Conservation (phyloP, 306 rosid species). For the Glycine soja region DNA sequence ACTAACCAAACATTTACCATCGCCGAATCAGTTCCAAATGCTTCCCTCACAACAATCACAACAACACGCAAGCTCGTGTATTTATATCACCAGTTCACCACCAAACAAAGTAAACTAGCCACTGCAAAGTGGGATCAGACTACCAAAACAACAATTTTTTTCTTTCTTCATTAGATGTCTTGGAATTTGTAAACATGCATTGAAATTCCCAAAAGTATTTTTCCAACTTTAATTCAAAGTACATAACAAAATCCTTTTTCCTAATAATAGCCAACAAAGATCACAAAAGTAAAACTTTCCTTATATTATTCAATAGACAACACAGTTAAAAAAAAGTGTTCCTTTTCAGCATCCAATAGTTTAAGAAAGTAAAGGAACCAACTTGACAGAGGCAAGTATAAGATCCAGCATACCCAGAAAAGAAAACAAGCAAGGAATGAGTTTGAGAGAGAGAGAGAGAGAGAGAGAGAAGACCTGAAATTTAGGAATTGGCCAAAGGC, state of each 20-base stretch:
- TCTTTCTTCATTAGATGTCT: background rate
- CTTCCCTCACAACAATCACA: background rate
- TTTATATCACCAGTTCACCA: background rate
- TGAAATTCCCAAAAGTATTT: background rate
- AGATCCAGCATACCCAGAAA: constrained; percentile 38
- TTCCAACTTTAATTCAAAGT: background rate
- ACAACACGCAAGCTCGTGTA: constrained; percentile 3
- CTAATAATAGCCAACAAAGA: background rate
- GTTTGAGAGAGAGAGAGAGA: background rate
- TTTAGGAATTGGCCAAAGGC: constrained; percentile 87
- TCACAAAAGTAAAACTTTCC: background rate
- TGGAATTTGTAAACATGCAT: background rate
- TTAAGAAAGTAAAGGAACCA: background rate
- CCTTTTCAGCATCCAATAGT: constrained; percentile 7
- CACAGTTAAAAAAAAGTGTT: background rate
- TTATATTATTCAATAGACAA: background rate
- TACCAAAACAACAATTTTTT: background rate
- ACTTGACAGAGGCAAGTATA: constrained; percentile 33
- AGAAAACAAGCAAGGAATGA: no score
- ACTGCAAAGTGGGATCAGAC: background rate
- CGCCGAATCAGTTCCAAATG: constrained; percentile 9
- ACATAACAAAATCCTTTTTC: background rate
- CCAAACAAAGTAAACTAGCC: background rate
- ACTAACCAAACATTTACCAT: constrained; percentile 2
- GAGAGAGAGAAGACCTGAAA: constrained; percentile 65